Percentiles rank a stretch among this genome's conserved stretches.
These are phyloP conservation scores for Puccinia coronata DNA, from an alignment of 1,284 basidiomycete species.

Conservation along the genomic window DNA sequence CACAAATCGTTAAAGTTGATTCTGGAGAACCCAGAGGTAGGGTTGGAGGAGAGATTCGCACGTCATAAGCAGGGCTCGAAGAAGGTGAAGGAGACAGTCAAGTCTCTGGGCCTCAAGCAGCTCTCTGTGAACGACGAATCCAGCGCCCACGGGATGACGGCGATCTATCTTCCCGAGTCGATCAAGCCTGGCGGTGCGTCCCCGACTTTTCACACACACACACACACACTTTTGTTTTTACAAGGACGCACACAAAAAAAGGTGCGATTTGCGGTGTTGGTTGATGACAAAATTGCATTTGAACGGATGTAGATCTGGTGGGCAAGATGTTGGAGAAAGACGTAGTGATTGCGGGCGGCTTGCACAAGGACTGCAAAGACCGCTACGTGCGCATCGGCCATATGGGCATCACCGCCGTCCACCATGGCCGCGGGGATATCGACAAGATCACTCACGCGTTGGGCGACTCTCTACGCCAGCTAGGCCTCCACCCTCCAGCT, in stretches of 20 bases:
- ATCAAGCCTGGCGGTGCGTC: slow-evolving; percentile 65
- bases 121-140: slow-evolving; percentile 65
- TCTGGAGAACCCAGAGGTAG: slow-evolving; percentile 63
- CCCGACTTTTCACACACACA: no score
- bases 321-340: slow-evolving; percentile 67
- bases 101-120: slow-evolving; percentile 72
- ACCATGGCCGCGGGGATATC: slow-evolving; percentile 71
- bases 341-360: slow-evolving; percentile 82
- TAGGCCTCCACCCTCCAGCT: slow-evolving; percentile 59
- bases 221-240: not conserved
- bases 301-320: slow-evolving; percentile 51
- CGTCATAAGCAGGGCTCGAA: slow-evolving; percentile 74
- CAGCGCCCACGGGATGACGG: slow-evolving; percentile 92
- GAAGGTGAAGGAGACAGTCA: slow-evolving; percentile 72
- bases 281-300: not conserved
- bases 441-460: slow-evolving; percentile 72
- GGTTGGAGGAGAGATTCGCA: slow-evolving; percentile 77
- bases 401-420: slow-evolving; percentile 82
- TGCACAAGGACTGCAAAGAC: slow-evolving; percentile 86
- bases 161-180: slow-evolving; percentile 73
- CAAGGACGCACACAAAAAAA: slow-evolving; percentile 51
- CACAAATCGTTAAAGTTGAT: slow-evolving; percentile 77
- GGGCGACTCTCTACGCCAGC: slow-evolving; percentile 64
- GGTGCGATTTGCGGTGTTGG: not conserved
- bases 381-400: slow-evolving; percentile 65